Base-by-base conservation (phyloP, 2,329 filamentous ascomycete genomes). In the Tolypocladium guangdongense region DNA sequence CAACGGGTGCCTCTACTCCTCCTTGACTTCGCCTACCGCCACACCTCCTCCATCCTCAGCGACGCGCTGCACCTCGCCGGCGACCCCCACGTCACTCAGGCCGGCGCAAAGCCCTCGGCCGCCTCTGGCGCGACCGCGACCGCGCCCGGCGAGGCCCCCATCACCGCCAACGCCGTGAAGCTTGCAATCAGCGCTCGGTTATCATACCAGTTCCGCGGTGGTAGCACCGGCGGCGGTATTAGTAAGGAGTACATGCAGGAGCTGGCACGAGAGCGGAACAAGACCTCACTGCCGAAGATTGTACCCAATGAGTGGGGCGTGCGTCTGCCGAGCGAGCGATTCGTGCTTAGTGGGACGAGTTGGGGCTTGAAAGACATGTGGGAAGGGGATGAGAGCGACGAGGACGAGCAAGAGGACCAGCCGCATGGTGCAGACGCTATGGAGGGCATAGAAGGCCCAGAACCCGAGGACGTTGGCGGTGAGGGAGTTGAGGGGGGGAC, bases 21-120 rank as follows among this genome's bases (percentile, higher is more conserved):
- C 49, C 83, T 93, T 66, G 88, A 93, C 73, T 92, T 92, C 65
- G 87, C 88, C 49, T 93, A 93, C 77, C 83, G 88, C 38, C 88
- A 90, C 75, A 88, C 86, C 11, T 83, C 82, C 1, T 78, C 81
- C 54, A 77, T 91, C 37, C 81, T 91, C 22, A 82, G 75, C 59
- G 87, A 90, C 71, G 84, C 83, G 7, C 71, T 88, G 18, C 84
- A 87, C 63, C 78, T 88, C 30, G 77, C 79, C 7, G 78, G 81
- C 7, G 86, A 89, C 66, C 85, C 85, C 8, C 87, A 88, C 71
- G 75, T 80, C 22, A 71, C 75, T 7, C 77, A 81, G 53, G 80
- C 79, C 2, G 79, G 79, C 53, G 64, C 74, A 6, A 75, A 75
- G 58, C 75, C 79, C 2, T 76, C 74, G 39, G 77, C 71, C 7